phyloP scores from a whole-genome alignment of 2,329 filamentous ascomycete genomes.

The Lithohypha guttulata region DNA sequence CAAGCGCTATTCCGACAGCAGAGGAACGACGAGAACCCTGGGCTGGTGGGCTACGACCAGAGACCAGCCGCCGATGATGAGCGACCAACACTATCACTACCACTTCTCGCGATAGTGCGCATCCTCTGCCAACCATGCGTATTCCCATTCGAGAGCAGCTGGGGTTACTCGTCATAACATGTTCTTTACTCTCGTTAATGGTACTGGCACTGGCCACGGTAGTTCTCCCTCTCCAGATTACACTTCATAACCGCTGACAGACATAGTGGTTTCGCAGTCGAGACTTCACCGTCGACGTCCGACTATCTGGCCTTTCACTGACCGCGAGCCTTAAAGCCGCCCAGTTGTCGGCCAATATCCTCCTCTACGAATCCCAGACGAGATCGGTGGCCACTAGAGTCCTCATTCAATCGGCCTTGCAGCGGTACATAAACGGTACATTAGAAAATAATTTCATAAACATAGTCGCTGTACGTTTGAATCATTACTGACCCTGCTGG shows the following conservation, averaged over 20 bases:
- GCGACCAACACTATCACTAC: too few species aligned
- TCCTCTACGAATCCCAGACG: conserved; percentile 66
- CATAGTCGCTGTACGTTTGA: conserved; percentile 6
- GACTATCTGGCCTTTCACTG: conserved; percentile 55
- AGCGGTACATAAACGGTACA: conserved; percentile 36
- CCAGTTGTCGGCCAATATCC: conserved; percentile 66
- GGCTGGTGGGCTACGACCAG: too few species aligned
- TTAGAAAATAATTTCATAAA: neutral
- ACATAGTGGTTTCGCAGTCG: conserved; percentile 49
- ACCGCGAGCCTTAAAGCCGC: conserved; percentile 80
- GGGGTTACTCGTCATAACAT: conserved; percentile 63
- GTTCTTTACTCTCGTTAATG: conserved; percentile 62
- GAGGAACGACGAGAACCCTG: too few species aligned
- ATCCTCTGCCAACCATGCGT: conserved; percentile 64
- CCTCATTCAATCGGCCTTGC: conserved; percentile 42
- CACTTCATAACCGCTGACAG: conserved; percentile 42
- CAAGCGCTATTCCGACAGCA: too few species aligned
- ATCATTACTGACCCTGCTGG: conserved; percentile 3
- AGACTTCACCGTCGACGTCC: conserved; percentile 48
- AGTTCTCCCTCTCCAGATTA: conserved; percentile 32
- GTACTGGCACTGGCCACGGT: conserved; percentile 67
- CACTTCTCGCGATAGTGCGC: too few species aligned
- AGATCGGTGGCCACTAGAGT: conserved; percentile 57
- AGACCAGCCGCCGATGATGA: too few species aligned
- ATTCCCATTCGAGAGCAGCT: conserved; percentile 83